Percentiles rank a stretch among this genome's conserved stretches.
Evolutionary conservation across 768 basidiomycete genomes (phyloP).

Genomic region (Cyathus striatus): DNA sequence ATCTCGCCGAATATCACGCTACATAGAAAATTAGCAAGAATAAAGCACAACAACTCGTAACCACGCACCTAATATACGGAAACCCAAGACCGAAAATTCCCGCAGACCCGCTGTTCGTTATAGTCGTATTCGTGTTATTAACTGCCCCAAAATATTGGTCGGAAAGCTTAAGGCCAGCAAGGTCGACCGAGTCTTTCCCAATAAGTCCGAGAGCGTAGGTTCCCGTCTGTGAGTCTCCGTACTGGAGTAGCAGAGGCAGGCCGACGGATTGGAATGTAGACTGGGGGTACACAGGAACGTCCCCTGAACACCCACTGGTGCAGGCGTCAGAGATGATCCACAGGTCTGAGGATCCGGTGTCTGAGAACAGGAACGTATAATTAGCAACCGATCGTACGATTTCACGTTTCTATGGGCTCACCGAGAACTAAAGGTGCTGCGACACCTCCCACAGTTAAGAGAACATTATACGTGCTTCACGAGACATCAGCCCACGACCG

Average conservation of each 20-base stretch:
- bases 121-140: conserved; percentile 61
- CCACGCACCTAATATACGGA: conserved; percentile 58
- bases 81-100: conserved; percentile 79
- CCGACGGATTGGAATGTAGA: conserved; percentile 40
- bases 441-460: conserved; percentile 50
- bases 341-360: conserved; percentile 75
- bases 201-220: conserved; percentile 64
- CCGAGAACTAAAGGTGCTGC: conserved; percentile 57
- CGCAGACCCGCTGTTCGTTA: conserved; percentile 47
- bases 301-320: conserved; percentile 29
- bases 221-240: conserved; percentile 69
- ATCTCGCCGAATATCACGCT: conserved; percentile 44
- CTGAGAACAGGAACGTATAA: conserved; percentile 22
- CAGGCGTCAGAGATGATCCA: conserved; percentile 68
- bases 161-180: conserved; percentile 46
- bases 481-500: neutral
- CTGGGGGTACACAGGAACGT: conserved; percentile 46
- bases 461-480: conserved; percentile 57
- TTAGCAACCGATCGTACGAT: too few species aligned
- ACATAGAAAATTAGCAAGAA: conserved; percentile 2
- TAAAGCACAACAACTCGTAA: neutral
- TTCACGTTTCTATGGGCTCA: too few species aligned
- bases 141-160: conserved; percentile 64
- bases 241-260: conserved; percentile 44
- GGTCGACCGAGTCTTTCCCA: conserved; percentile 49